Evolutionary conservation across 352 stramenopile species (phyloP).

Genomic region (Phytophthora boehmeriae): DNA sequence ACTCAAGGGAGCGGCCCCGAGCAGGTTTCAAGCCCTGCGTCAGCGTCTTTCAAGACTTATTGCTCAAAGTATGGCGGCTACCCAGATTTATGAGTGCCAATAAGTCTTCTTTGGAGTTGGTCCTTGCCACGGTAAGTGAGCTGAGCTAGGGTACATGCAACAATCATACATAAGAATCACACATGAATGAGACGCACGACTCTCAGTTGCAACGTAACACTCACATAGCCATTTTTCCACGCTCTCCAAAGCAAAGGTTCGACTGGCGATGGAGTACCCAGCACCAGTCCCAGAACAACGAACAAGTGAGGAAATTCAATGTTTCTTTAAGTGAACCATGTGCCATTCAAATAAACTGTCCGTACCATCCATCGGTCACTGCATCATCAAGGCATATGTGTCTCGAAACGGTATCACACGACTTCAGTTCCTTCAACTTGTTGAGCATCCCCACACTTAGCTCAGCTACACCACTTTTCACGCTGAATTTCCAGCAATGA

Average conservation of each 20-base stretch:
- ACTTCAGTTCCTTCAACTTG: slow-evolving; percentile 2
- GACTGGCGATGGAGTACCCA: slow-evolving; percentile 6
- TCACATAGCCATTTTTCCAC: slow-evolving; percentile 26
- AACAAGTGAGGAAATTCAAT: slow-evolving; percentile 40
- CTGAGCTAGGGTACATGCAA: slow-evolving; percentile 15
- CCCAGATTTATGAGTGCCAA: slow-evolving; percentile 43
- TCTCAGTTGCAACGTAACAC: slow-evolving; percentile 17
- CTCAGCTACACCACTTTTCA: slow-evolving; percentile 22
- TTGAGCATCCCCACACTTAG: neutral
- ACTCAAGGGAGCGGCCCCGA: slow-evolving; percentile 21
- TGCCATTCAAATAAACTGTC: slow-evolving; percentile 27
- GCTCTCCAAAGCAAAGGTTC: slow-evolving; percentile 15
- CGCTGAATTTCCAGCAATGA: slow-evolving; percentile 7
- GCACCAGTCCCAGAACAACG: slow-evolving; percentile 25
- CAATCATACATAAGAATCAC: slow-evolving; percentile 35
- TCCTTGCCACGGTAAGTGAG: slow-evolving; percentile 1
- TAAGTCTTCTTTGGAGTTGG: neutral
- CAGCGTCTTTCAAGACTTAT: slow-evolving; percentile 72
- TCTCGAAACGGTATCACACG: slow-evolving; percentile 2
- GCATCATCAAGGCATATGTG: neutral
- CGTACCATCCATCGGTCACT: slow-evolving; percentile 32
- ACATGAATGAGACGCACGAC: slow-evolving; percentile 5
- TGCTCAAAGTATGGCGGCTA: slow-evolving; percentile 90
- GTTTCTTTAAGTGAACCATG: slow-evolving; percentile 40
- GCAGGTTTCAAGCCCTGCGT: slow-evolving; percentile 32